Evolutionary conservation across 2,329 filamentous ascomycete species (phyloP).

Genomic region (Trichoderma oligosporum): DNA sequence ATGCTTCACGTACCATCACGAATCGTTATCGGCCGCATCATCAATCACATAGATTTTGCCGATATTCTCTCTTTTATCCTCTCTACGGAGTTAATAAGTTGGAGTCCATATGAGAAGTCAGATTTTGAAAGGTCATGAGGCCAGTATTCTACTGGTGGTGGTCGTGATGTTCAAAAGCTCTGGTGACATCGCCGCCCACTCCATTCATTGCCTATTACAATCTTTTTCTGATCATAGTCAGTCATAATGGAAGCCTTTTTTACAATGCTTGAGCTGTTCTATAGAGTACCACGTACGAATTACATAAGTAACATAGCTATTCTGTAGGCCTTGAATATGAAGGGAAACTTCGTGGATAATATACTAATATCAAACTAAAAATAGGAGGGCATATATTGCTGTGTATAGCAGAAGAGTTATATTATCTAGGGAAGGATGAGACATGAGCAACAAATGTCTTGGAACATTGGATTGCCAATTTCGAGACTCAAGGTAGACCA

Average conservation of each 20-base stretch:
- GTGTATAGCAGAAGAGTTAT: too few species aligned
- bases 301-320: too few species aligned
- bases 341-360: not conserved
- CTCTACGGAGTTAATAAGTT: too few species aligned
- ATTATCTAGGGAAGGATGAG: not conserved
- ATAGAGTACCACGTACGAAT: too few species aligned
- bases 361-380: not conserved
- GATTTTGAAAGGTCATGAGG: not conserved
- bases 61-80: not conserved
- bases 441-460: not conserved
- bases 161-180: too few species aligned
- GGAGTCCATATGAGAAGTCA: not conserved
- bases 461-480: not conserved
- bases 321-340: too few species aligned
- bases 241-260: too few species aligned
- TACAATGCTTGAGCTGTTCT: too few species aligned
- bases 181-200: too few species aligned
- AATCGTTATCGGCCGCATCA: not conserved
- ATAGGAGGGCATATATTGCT: not conserved
- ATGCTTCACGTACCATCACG: not conserved
- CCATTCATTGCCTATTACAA: too few species aligned
- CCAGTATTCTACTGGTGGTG: not conserved
- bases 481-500: not conserved
- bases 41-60: too few species aligned
- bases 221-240: too few species aligned